A percentile compares a stretch with the other conserved stretches of the same genome.
phyloP scores from a whole-genome alignment of 1,139 yeast species.

The Pneumocystis murina region DNA sequence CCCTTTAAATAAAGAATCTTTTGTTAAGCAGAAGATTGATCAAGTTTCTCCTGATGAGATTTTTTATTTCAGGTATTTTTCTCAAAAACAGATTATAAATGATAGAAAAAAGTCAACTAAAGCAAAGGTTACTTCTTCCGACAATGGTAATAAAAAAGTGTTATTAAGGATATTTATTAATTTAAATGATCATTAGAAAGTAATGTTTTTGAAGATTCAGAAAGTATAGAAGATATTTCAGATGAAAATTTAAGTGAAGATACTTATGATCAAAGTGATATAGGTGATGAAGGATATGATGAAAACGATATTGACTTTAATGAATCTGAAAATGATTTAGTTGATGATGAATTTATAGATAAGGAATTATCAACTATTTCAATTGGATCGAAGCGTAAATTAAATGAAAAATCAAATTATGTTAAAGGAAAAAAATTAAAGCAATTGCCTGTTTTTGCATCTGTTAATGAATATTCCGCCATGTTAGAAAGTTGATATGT shows the following conservation, averaged over 20 bases:
- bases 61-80: conserved; percentile 80
- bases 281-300: conserved; percentile 20
- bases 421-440: conserved; percentile 44
- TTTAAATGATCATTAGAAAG: conserved; percentile 17
- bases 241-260: conserved; percentile 15
- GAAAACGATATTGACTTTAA: conserved; percentile 16
- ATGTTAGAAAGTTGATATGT: conserved; percentile 27
- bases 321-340: conserved; percentile 20
- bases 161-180: conserved; percentile 15
- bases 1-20: conserved; percentile 72
- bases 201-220: conserved; percentile 17
- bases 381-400: conserved; percentile 15
- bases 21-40: conserved; percentile 52
- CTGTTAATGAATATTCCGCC: conserved; percentile 76
- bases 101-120: conserved; percentile 30
- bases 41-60: conserved; percentile 76
- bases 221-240: conserved; percentile 14
- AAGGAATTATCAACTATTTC: conserved; percentile 14
- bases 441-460: conserved; percentile 72
- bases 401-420: conserved; percentile 18
- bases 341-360: conserved; percentile 16
- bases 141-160: conserved; percentile 16
- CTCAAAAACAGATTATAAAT: conserved; percentile 18
- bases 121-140: conserved; percentile 16
- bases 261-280: conserved; percentile 8